Evolutionary conservation across 345 rosid species (phyloP).

Genomic region (Anastatica hierochuntica): DNA sequence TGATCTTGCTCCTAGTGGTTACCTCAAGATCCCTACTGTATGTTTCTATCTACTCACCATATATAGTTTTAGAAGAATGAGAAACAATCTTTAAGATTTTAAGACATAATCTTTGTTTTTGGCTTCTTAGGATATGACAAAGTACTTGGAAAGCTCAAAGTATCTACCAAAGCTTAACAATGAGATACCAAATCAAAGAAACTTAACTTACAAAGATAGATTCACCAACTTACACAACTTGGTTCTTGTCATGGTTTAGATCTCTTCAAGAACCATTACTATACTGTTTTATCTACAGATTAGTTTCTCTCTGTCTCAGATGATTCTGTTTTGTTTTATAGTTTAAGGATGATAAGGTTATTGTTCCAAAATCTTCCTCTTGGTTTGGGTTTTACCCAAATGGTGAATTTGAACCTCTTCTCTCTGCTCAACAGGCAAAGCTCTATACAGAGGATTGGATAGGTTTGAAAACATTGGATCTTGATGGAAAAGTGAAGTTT

Average conservation of each 20-base stretch:
- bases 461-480: slow-evolving; percentile 54
- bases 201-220: slow-evolving; percentile 57
- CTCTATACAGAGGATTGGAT: slow-evolving; percentile 69
- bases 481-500: slow-evolving; percentile 60
- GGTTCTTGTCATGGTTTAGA: slow-evolving; percentile 70
- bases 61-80: too few relatives aligned
- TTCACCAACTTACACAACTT: slow-evolving; percentile 65
- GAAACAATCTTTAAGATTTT: too few relatives aligned
- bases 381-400: slow-evolving; percentile 85
- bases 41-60: background rate
- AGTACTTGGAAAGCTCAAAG: slow-evolving; percentile 33
- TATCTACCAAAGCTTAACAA: slow-evolving; percentile 86
- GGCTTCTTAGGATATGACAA: slow-evolving; percentile 6
- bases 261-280: background rate
- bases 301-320: background rate
- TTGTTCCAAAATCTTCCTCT: slow-evolving; percentile 73
- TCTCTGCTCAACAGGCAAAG: slow-evolving; percentile 42
- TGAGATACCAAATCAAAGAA: slow-evolving; percentile 49
- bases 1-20: slow-evolving; percentile 26
- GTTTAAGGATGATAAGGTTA: slow-evolving; percentile 58
- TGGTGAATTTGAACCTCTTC: slow-evolving; percentile 48
- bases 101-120: background rate
- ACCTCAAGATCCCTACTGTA: slow-evolving; percentile 25
- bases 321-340: slow-evolving; percentile 17
- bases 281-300: too few relatives aligned